These are phyloP conservation scores for Tylopilus vinaceipallidus DNA, from an alignment of 768 basidiomycete species.

Conservation along the genomic window DNA sequence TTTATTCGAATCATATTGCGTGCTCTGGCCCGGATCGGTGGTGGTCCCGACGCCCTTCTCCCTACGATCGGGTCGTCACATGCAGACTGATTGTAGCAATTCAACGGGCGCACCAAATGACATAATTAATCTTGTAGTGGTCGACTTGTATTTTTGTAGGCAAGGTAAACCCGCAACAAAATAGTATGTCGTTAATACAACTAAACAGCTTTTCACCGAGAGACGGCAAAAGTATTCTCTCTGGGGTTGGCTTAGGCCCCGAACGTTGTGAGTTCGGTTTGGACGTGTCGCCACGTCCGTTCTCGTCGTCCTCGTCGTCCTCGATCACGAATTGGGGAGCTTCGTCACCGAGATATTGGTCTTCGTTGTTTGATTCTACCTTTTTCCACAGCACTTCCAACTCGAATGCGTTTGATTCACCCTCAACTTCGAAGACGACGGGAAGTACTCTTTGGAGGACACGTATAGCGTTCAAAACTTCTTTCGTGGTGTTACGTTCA, in stretches of 20 bases:
- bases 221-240: slow-evolving; percentile 61
- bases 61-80: slow-evolving; percentile 44
- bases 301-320: slow-evolving; percentile 62
- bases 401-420: slow-evolving; percentile 72
- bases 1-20: slow-evolving; percentile 74
- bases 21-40: slow-evolving; percentile 60
- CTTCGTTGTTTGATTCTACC: slow-evolving; percentile 44
- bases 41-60: slow-evolving; percentile 95
- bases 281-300: slow-evolving; percentile 39
- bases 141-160: slow-evolving; percentile 74
- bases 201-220: slow-evolving; percentile 78
- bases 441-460: slow-evolving; percentile 87
- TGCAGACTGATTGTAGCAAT: slow-evolving; percentile 2
- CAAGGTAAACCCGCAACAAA: slow-evolving; percentile 92
- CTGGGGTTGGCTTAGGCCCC: slow-evolving; percentile 31
- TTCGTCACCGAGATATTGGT: slow-evolving; percentile 25
- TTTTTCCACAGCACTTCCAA: slow-evolving; percentile 81
- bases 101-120: slow-evolving; percentile 69
- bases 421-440: slow-evolving; percentile 80
- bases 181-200: slow-evolving; percentile 81
- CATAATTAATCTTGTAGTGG: slow-evolving; percentile 80
- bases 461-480: slow-evolving; percentile 90
- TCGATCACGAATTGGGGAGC: slow-evolving; percentile 84
- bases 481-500: slow-evolving; percentile 72
- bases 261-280: slow-evolving; percentile 13